Percentiles rank a stretch among this genome's conserved stretches.
Evolutionary conservation across 1,284 basidiomycete species (phyloP).

Genomic region (Puccinia triticina): DNA sequence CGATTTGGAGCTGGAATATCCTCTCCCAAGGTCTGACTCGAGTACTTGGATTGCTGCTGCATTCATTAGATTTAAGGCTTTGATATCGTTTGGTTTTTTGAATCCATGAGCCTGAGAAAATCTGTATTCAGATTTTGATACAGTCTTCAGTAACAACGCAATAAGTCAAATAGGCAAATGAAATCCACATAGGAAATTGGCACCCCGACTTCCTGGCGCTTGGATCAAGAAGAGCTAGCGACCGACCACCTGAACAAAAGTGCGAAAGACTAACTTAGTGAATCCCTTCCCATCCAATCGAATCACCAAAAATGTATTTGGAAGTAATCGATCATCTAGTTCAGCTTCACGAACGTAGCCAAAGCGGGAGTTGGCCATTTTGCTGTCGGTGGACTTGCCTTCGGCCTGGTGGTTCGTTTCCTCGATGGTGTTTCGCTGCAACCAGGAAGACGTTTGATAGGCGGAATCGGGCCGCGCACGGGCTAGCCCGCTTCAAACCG

Average conservation of each 20-base stretch:
- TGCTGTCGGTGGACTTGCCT: background rate
- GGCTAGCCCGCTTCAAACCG: no score
- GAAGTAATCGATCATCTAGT: conserved; percentile 81
- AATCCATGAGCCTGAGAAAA: conserved; percentile 84
- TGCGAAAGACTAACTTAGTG: conserved; percentile 70
- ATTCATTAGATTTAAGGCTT: conserved; percentile 89
- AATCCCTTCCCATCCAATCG: conserved; percentile 93
- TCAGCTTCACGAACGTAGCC: conserved; percentile 90
- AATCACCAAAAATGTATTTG: conserved; percentile 80
- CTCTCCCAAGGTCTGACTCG: conserved; percentile 60
- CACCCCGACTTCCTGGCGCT: background rate
- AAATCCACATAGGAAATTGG: background rate
- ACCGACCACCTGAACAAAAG: conserved; percentile 42
- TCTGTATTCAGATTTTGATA: conserved; percentile 62
- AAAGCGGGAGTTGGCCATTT: conserved; percentile 88
- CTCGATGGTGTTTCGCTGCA: no score
- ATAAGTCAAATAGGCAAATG: background rate
- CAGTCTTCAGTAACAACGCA: no score
- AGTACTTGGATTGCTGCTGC: conserved; percentile 80
- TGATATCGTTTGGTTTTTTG: conserved; percentile 85
- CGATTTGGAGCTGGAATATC: background rate
- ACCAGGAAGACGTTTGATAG: no score
- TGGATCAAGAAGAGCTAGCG: no score
- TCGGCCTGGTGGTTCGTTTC: background rate
- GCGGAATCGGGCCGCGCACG: no score